phyloP scores from a whole-genome alignment of 768 basidiomycete species.

The Dacryopinax spathularia region DNA sequence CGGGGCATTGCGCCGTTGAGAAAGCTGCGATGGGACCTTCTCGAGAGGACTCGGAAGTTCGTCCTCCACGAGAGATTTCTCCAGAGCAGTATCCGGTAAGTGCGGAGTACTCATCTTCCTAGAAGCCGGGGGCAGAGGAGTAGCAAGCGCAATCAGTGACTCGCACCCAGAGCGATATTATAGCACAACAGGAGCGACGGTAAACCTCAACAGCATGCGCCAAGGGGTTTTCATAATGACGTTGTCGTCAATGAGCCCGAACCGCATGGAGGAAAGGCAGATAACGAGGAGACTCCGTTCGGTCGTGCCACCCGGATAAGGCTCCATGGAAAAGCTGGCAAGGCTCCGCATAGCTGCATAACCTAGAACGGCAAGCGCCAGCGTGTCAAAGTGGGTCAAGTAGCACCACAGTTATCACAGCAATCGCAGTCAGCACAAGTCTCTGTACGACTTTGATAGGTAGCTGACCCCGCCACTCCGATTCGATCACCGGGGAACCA shows the following conservation, averaged over 20 bases:
- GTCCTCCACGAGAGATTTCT: not conserved
- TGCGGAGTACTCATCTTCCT: not conserved
- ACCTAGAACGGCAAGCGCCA: too few relatives aligned
- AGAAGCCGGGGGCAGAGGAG: too few relatives aligned
- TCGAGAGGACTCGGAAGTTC: not conserved
- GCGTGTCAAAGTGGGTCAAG: too few relatives aligned
- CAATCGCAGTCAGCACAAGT: too few relatives aligned
- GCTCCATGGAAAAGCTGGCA: too few relatives aligned
- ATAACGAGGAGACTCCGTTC: not conserved
- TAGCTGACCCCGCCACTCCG: too few relatives aligned
- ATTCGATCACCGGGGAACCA: too few relatives aligned
- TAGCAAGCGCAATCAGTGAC: too few relatives aligned
- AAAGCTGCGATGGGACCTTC: not conserved
- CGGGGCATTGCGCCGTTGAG: not conserved
- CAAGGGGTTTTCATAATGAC: not conserved
- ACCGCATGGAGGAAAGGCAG: not conserved
- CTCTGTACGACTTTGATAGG: too few relatives aligned
- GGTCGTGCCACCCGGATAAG: too few relatives aligned
- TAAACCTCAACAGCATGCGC: not conserved
- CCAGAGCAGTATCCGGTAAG: not conserved
- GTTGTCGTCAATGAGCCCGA: not conserved
- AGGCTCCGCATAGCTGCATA: too few relatives aligned
- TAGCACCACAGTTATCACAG: not conserved
- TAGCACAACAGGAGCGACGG: not conserved
- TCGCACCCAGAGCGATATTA: not conserved